phyloP scores from a whole-genome alignment of 768 basidiomycete genomes.

The Butyriboletus loyo region DNA sequence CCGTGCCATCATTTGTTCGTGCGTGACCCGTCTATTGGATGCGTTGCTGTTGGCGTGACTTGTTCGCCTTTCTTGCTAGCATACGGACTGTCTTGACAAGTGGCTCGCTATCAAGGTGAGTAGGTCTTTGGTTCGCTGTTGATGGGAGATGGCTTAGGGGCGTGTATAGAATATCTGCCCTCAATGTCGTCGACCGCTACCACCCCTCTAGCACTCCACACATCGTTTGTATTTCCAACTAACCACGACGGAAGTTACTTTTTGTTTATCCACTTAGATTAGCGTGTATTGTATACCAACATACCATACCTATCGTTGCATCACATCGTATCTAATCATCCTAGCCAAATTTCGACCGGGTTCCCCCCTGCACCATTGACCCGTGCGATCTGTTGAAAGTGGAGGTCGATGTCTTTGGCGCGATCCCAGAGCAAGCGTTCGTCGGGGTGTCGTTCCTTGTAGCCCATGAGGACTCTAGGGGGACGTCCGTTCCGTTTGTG shows the following conservation, averaged over 20 bases:
- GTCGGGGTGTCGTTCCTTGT: conserved; percentile 78
- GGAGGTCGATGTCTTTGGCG: conserved; percentile 48
- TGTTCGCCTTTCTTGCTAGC: conserved; percentile 38
- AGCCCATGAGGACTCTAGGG: conserved; percentile 66
- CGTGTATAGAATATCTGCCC: conserved; percentile 77
- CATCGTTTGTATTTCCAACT: conserved; percentile 1
- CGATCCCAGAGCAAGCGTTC: conserved; percentile 77
- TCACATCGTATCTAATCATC: conserved; percentile 17
- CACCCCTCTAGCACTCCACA: conserved; percentile 53
- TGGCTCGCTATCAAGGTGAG: conserved; percentile 73
- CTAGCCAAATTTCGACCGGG: conserved; percentile 73
- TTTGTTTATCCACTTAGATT: neutral
- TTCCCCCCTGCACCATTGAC: conserved; percentile 58
- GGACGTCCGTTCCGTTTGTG: conserved; percentile 23
- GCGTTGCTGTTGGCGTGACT: neutral
- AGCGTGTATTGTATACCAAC: conserved; percentile 11
- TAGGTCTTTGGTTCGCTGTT: conserved; percentile 16
- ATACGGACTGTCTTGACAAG: conserved; percentile 85
- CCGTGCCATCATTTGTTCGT: conserved; percentile 90
- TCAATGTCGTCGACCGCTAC: conserved; percentile 81
- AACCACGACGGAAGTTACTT: neutral
- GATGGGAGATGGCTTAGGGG: neutral
- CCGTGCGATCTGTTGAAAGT: conserved; percentile 53
- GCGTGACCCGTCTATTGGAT: conserved; percentile 25
- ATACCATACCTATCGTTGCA: conserved; percentile 7